Conservation (phyloP, 73 alveolate genomes). For the Halteria grandinella region DNA sequence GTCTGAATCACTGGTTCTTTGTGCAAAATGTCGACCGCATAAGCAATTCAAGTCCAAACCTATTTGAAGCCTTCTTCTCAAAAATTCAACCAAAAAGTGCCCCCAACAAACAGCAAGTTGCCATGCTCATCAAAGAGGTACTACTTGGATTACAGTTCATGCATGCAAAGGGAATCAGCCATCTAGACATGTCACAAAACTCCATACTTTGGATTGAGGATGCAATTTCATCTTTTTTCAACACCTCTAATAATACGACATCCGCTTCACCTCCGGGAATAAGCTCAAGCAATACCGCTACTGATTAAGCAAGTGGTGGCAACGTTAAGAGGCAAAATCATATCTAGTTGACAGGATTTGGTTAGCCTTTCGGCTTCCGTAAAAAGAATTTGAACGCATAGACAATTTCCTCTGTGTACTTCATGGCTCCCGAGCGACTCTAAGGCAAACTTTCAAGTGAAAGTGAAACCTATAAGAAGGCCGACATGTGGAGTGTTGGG, state of each 20-base stretch:
- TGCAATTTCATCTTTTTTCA: conserved; percentile 1
- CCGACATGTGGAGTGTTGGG: conserved; percentile 55
- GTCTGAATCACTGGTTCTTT: conserved; percentile 7
- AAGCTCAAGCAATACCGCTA: too few species aligned
- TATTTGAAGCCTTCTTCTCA: conserved; percentile 22
- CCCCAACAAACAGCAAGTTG: conserved; percentile 43
- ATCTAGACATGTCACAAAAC: conserved; percentile 8
- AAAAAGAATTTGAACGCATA: conserved; percentile 8
- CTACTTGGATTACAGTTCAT: conserved; percentile 4
- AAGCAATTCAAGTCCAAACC: background rate
- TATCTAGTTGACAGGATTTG: too few species aligned
- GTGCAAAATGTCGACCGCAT: background rate
- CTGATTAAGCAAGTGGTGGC: conserved; percentile 49
- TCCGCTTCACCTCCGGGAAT: background rate
- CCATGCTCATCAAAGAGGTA: conserved; percentile 25
- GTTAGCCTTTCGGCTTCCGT: too few species aligned
- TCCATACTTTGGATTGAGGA: conserved; percentile 7
- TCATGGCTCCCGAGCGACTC: conserved; percentile 50
- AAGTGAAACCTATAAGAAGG: background rate
- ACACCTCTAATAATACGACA: background rate
- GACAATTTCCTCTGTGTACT: conserved; percentile 31
- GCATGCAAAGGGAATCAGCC: conserved; percentile 14
- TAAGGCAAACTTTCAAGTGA: conserved; percentile 1
- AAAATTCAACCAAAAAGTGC: conserved; percentile 3
- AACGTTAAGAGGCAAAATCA: too few species aligned